Conservation (phyloP, 495 filamentous ascomycete species). For the Glarea lozoyensis region DNA sequence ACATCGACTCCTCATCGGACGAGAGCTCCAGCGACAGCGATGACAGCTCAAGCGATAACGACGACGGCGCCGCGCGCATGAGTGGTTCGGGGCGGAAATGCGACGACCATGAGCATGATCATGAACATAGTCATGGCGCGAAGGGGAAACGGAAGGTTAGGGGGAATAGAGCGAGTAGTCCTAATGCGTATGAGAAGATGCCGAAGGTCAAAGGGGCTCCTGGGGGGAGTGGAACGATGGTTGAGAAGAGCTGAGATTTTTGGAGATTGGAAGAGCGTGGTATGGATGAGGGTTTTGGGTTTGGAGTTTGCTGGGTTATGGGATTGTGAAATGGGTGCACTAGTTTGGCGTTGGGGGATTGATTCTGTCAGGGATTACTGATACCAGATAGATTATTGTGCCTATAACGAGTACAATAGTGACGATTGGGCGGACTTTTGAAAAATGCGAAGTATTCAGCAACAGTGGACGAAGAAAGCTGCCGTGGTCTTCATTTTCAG, state of each 20-base stretch:
- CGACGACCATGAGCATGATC: constrained; percentile 22
- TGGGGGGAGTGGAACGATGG: background rate
- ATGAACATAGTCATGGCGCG: constrained; percentile 13
- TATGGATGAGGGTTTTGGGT: background rate
- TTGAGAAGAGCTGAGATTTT: background rate
- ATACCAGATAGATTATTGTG: too few species aligned
- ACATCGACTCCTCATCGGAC: constrained; percentile 76
- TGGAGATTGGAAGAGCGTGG: background rate
- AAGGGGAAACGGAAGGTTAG: constrained; percentile 29
- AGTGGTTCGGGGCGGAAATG: constrained; percentile 17
- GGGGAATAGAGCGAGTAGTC: constrained; percentile 56
- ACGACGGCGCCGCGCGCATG: constrained; percentile 26
- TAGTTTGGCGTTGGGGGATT: background rate
- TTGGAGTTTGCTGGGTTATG: background rate
- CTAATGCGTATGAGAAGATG: constrained; percentile 94
- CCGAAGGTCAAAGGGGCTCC: constrained; percentile 44
- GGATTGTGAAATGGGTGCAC: background rate
- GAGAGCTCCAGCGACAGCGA: constrained; percentile 59
- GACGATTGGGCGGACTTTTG: too few species aligned
- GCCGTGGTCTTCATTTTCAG: too few species aligned
- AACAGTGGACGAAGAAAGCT: too few species aligned
- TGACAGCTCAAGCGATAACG: constrained; percentile 50
- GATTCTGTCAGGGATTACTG: too few species aligned
- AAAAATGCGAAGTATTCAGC: too few species aligned
- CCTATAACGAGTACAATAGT: too few species aligned